These are phyloP conservation scores for Globisporangium orthogonon DNA, from an alignment of 352 stramenopile species.

Conservation along the genomic window DNA sequence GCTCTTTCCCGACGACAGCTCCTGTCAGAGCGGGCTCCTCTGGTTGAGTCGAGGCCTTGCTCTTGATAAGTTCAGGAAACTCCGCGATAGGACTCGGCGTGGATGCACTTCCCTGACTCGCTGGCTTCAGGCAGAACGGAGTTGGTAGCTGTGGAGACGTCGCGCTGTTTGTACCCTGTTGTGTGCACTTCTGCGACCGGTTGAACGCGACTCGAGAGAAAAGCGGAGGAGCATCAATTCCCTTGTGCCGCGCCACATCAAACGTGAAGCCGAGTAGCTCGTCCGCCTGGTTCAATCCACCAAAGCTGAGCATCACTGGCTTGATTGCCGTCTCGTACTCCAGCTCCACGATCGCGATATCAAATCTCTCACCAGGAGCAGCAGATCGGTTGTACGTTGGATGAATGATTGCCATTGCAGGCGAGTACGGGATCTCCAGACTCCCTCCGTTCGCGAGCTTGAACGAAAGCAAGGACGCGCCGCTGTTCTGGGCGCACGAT, in stretches of 20 bases:
- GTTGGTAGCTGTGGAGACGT: neutral
- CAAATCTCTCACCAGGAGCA: neutral
- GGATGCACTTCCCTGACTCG: neutral
- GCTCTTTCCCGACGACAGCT: constrained; percentile 4
- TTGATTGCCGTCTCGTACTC: neutral
- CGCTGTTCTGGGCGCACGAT: constrained; percentile 12
- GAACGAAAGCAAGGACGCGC: constrained; percentile 1
- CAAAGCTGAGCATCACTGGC: constrained; percentile 8
- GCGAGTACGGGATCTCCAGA: constrained; percentile 2
- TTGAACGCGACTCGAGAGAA: constrained; percentile 5
- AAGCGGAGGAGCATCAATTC: neutral
- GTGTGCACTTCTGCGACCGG: constrained; percentile 3
- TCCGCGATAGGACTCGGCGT: neutral
- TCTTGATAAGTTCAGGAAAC: neutral
- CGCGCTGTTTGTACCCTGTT: neutral
- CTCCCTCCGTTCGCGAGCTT: neutral
- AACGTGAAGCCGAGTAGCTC: neutral
- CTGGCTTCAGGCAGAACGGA: constrained; percentile 1
- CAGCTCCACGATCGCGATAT: constrained; percentile 8
- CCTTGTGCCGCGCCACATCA: neutral
- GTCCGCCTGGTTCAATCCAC: neutral
- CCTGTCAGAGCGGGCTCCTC: neutral
- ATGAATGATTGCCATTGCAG: constrained; percentile 4
- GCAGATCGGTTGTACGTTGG: constrained; percentile 7
- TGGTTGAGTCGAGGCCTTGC: neutral